Percentiles rank a stretch among this genome's conserved stretches.
Evolutionary conservation across 805 yeast species (phyloP).

Genomic region (Ogataea paradorogensis): DNA sequence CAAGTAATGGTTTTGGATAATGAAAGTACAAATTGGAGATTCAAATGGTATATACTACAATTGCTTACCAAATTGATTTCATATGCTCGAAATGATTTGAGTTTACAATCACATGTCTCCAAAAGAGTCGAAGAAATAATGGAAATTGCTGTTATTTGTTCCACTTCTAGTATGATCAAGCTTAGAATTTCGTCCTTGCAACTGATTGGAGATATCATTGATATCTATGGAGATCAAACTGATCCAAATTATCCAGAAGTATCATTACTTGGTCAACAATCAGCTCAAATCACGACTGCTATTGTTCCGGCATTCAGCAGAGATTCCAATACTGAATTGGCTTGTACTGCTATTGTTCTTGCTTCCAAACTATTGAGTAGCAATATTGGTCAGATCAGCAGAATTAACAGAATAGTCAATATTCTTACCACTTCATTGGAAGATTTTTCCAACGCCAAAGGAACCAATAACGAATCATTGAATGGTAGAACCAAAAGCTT

Average conservation of each 20-base stretch:
- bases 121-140: conserved; percentile 61
- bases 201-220: conserved; percentile 61
- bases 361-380: conserved; percentile 72
- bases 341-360: conserved; percentile 73
- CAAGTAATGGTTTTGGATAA: conserved; percentile 38
- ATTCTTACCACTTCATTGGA: conserved; percentile 66
- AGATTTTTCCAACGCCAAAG: conserved; percentile 39
- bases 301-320: conserved; percentile 78
- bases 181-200: conserved; percentile 65
- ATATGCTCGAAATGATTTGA: conserved; percentile 37
- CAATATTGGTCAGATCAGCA: conserved; percentile 48
- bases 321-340: conserved; percentile 70
- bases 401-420: conserved; percentile 55
- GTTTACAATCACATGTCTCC: conserved; percentile 40
- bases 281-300: conserved; percentile 91
- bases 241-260: conserved; percentile 74
- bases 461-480: conserved; percentile 22
- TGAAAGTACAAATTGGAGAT: conserved; percentile 58
- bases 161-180: conserved; percentile 63
- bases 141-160: conserved; percentile 74
- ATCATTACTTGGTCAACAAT: conserved; percentile 82
- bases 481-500: conserved; percentile 32
- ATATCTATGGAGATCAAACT: conserved; percentile 53
- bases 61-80: conserved; percentile 43
- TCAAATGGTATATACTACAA: conserved; percentile 47